Evolutionary conservation across 495 filamentous ascomycete genomes (phyloP), one percentile per base, ranked within the genome.

Genomic region (Chlorociboria aeruginascens): DNA sequence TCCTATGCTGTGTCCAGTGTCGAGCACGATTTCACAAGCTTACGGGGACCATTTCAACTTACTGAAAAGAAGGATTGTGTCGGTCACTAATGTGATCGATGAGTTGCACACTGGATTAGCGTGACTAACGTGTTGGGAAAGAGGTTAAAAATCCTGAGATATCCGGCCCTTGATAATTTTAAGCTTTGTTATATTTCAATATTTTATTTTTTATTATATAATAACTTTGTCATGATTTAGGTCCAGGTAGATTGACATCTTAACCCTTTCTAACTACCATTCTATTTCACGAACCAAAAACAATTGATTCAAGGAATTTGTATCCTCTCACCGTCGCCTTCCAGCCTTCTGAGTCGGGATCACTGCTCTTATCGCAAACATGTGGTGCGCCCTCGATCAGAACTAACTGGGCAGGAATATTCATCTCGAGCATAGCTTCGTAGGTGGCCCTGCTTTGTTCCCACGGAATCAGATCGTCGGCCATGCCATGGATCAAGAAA

Each of bases 391-490:
- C 63, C 30, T 64, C 47, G 20, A 67, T 16, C n/a, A 69, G 20
- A 9, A 32, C 30, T 14, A 68, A 7, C 3, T 54, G 61, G 1
- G 62, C 52, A 7, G 50, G 38, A 0, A 72, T 53, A 3, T 64
- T 63, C 2, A 51, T 40, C 12, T 50, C 49, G 1, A 46, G 12
- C 20, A 71, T 37, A 4, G 56, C 62, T 1, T 66, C 51, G 12
- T 49, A 52, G 7, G 64, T 69, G 12, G 52, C 37, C 51, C 58
- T 43, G 2, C 57, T 48, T 48, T 71, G 67, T 36, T 69, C 45
- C 62, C 63, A 71, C 1, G 71, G 69, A 28, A 73, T 63, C 28
- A 75, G 45, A 46, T 71, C 71, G 45, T 76, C 73, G 6, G 34
- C 30, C 0, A 53, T 63, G 10, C 69, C 67, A 44, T 72, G 68